Evolutionary conservation across 306 rosid species (phyloP), one percentile per base, ranked within the genome.

Genomic region (Dryas alaskensis): DNA sequence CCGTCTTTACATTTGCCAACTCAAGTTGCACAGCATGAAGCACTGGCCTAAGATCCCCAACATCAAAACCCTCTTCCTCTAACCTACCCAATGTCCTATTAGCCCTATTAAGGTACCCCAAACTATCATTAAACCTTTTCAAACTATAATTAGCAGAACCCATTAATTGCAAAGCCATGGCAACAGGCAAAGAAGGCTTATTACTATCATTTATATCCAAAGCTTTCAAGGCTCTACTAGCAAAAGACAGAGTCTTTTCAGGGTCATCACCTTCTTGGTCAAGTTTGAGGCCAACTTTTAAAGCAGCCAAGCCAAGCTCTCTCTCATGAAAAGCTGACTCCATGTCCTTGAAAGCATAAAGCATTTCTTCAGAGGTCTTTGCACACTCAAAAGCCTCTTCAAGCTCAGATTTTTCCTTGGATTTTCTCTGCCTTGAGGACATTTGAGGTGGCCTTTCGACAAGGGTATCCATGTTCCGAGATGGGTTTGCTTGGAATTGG

Each of bases 241-340:
- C 94, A 74, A 89, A 93, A 13, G 86, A 78, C 60, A 89, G 84
- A 75, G 84, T 81, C 76, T 78, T 87, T 78, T 85, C 92, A 68
- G 96, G 96, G 58, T 93, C 92, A 83, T 91, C 96, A 71, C 92
- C 97, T 82, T 89, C 92, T 12, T 83, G 97, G 66, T 93, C 97
- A 55, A 93, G 84, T 85, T 85, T 93, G 51, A 91, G 89, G 57
- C 96, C 98, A 77, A 93, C 66, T 74, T 93, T 89, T 80, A 93
- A 70, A 67, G 94, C 68, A 84, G 94, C 97, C 86, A 89, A 79
- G 16, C 91, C 97, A 7, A 93, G 92, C 54, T 91, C 94, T 54
- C 77, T 75, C 74, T 91, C 97, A 6, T 82, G 85, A 47, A 86
- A 91, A 69, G 69, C 80, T 5, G 79, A 69, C 72, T 93, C 91